Base-by-base conservation (phyloP, 1,139 yeast species). In the Sugiyamaella japonica region DNA sequence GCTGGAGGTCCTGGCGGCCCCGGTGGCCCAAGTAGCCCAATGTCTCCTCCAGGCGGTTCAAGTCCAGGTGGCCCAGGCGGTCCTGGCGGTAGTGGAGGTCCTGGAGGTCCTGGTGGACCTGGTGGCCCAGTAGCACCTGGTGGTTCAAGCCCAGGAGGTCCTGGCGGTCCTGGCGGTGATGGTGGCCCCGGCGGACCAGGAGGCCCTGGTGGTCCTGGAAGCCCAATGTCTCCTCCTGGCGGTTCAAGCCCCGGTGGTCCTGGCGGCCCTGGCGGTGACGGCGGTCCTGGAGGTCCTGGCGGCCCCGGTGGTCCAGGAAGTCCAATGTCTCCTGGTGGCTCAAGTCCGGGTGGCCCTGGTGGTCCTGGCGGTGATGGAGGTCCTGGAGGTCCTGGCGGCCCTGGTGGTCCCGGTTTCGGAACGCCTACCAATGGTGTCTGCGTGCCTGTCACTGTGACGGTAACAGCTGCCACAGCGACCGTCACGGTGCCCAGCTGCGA, bases 281-380 rank as follows among this genome's bases (percentile, higher is more conserved):
- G 48, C 25, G 39, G 48, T 31, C 28, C 55, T 36, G 56, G 59
- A 2, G 50, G 53, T 7, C 40, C 51, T 16, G 53, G 54, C 2
- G 36, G 45, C 4, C 50, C 50, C 4, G 50, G 45, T 28, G 36
- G 45, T 12, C 50, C 50, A 15, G 50, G 38, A 10, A 23, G 46
- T 15, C 52, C 50, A 0, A 57, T 57, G 36, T 63, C 62, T 37
- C 67, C 69, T 39, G 53, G 59, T 28, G 58, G 58, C 36, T 23
- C 54, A 9, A 25, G 28, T n/a, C 50, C 50, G 7, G 59, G 58
- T 42, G 56, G 54, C 36, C 48, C 50, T 23, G 53, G 53, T n/a
- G 55, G 55, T 29, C 48, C 57, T 17, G 62, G 61, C 13, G 41
- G 41, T 28, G 20, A 53, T 9, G 52, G 52, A 47, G 34, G 58